phyloP scores from a whole-genome alignment of 225 moss, liverwort and hornwort genomes.

The Ulota crispa region DNA sequence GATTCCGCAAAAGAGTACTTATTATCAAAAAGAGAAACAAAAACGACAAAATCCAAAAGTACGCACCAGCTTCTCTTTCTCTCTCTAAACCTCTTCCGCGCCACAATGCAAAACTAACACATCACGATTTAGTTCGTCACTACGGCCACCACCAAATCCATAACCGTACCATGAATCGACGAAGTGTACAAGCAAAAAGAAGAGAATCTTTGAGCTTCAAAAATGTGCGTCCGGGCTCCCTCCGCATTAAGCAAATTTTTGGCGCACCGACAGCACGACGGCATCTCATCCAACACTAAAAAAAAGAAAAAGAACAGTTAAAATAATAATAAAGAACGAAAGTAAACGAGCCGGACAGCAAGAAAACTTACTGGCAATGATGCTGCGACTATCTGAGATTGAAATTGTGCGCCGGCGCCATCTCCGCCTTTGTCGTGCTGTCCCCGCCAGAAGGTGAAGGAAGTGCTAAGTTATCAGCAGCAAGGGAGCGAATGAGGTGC shows the following conservation, averaged over 20 bases:
- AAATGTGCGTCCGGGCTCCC: neutral
- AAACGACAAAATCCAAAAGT: neutral
- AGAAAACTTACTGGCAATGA: constrained; percentile 4
- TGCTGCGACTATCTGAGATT: neutral
- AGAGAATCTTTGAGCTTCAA: neutral
- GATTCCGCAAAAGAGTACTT: neutral
- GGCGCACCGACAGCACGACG: constrained; percentile 19
- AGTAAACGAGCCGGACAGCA: constrained; percentile 2
- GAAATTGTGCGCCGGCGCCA: neutral
- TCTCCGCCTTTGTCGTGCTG: neutral
- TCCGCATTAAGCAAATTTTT: neutral
- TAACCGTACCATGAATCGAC: neutral
- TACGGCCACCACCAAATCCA: neutral
- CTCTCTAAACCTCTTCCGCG: neutral
- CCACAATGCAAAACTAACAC: neutral
- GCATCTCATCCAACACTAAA: neutral
- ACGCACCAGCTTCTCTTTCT: neutral
- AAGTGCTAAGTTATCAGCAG: neutral
- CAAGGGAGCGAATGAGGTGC: neutral
- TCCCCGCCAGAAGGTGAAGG: constrained; percentile 5
- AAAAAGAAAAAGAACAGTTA: neutral
- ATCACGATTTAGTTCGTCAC: neutral
- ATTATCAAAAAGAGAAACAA: neutral
- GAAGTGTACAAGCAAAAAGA: neutral
- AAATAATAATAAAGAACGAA: neutral